Evolutionary conservation across 352 stramenopile species (phyloP).

Genomic region (Pythium dissimile): DNA sequence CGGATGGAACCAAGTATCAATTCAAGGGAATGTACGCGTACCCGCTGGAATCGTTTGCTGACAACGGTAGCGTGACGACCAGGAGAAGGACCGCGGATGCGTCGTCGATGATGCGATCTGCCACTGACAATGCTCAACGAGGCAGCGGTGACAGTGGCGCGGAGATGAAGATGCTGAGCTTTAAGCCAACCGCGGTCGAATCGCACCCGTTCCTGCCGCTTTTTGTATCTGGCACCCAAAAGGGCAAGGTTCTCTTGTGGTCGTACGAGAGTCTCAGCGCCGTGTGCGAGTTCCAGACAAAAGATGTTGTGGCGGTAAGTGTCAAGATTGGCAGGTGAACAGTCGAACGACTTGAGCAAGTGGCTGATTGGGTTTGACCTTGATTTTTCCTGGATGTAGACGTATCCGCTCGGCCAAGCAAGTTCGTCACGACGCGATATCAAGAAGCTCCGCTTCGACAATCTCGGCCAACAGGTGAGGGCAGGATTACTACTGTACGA

Average conservation of each 20-base stretch:
- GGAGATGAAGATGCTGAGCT: slow-evolving; percentile 56
- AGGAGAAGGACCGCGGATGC: slow-evolving; percentile 17
- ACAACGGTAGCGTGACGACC: neutral
- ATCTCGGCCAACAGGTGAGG: slow-evolving; percentile 71
- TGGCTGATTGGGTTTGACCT: neutral
- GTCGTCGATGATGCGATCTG: neutral
- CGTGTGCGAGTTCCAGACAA: slow-evolving; percentile 61
- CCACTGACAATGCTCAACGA: slow-evolving; percentile 9
- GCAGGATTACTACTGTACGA: no score
- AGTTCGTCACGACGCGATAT: slow-evolving; percentile 56
- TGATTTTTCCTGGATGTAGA: slow-evolving; percentile 24
- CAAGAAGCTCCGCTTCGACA: slow-evolving; percentile 80
- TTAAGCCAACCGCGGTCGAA: slow-evolving; percentile 71
- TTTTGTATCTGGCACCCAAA: slow-evolving; percentile 80
- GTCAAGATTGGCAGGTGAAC: neutral
- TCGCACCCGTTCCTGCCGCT: slow-evolving; percentile 77
- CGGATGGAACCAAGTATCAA: slow-evolving; percentile 68
- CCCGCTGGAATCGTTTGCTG: slow-evolving; percentile 38
- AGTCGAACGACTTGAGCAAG: neutral
- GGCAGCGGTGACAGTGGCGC: neutral
- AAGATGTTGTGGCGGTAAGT: slow-evolving; percentile 58
- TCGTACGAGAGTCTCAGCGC: slow-evolving; percentile 78
- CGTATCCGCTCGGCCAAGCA: slow-evolving; percentile 55
- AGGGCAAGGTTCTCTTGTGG: slow-evolving; percentile 80
- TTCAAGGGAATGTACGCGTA: slow-evolving; percentile 78